phyloP scores from a whole-genome alignment of 306 rosid species.

The Lathyrus aphaca region DNA sequence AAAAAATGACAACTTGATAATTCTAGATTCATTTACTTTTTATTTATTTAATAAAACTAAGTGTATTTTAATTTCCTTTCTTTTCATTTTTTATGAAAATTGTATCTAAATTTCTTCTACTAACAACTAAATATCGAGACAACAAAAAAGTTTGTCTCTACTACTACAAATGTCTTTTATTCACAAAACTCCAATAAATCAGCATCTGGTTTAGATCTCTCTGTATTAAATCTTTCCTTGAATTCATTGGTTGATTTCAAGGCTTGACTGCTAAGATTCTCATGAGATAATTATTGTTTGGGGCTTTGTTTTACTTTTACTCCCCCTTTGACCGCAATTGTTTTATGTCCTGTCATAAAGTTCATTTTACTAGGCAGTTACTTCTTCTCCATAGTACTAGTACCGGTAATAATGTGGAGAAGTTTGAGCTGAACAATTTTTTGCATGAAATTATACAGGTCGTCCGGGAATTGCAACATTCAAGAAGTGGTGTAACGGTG shows the following conservation, averaged over 20 bases:
- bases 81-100: neutral
- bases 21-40: neutral
- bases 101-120: neutral
- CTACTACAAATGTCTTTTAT: neutral
- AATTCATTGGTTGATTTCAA: slow-evolving; percentile 40
- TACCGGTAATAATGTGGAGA: neutral
- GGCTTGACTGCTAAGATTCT: slow-evolving; percentile 49
- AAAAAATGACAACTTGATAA: neutral
- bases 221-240: slow-evolving; percentile 33
- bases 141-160: neutral
- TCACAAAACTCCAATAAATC: slow-evolving; percentile 31
- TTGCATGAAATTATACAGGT: slow-evolving; percentile 70
- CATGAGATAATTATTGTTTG: slow-evolving; percentile 37
- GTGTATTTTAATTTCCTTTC: neutral
- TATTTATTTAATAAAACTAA: neutral
- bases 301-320: slow-evolving; percentile 21
- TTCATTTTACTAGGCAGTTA: slow-evolving; percentile 27
- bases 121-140: neutral
- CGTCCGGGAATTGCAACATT: slow-evolving; percentile 82
- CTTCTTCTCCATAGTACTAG: neutral
- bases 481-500: slow-evolving; percentile 81
- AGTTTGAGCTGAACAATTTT: slow-evolving; percentile 17
- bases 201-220: slow-evolving; percentile 36
- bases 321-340: slow-evolving; percentile 18
- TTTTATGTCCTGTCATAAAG: slow-evolving; percentile 11